phyloP scores from a whole-genome alignment of 306 rosid genomes.

The Ziziphus jujuba region DNA sequence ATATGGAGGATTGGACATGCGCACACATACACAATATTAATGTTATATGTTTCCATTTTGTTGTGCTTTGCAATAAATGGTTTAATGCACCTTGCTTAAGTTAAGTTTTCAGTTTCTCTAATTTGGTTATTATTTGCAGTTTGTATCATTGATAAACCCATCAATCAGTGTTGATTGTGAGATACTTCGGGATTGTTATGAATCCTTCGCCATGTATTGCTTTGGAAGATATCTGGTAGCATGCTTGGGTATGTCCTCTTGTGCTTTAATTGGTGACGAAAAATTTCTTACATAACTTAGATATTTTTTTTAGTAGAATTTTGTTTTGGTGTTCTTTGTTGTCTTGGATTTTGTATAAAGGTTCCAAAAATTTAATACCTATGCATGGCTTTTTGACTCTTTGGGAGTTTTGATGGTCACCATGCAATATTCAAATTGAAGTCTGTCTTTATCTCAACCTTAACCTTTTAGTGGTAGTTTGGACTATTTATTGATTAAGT shows the following conservation, averaged over 20 bases:
- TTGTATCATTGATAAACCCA: slow-evolving; percentile 79
- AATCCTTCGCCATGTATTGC: slow-evolving; percentile 99
- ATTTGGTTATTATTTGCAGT: slow-evolving; percentile 42
- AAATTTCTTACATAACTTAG: background rate
- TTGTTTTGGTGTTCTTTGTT: background rate
- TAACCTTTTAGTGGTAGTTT: background rate
- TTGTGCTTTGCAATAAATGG: background rate
- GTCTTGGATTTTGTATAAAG: background rate
- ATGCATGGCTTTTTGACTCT: background rate
- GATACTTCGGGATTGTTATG: slow-evolving; percentile 93
- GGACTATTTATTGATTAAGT: background rate
- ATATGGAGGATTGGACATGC: background rate
- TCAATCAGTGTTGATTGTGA: slow-evolving; percentile 78
- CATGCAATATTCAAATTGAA: background rate
- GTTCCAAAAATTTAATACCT: background rate
- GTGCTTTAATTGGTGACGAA: slow-evolving; percentile 1
- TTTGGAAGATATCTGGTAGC: slow-evolving; percentile 98
- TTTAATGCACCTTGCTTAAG: slow-evolving; percentile 9
- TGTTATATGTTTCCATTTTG: too few relatives aligned
- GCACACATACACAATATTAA: background rate
- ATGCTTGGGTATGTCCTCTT: slow-evolving; percentile 63
- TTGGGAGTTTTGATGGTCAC: background rate
- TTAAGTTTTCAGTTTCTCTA: slow-evolving; percentile 9
- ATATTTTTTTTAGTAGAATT: slow-evolving; percentile 1
- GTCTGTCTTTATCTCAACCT: background rate